Base-by-base conservation (phyloP, 2,329 filamentous ascomycete genomes). In the Fusarium burgessii region DNA sequence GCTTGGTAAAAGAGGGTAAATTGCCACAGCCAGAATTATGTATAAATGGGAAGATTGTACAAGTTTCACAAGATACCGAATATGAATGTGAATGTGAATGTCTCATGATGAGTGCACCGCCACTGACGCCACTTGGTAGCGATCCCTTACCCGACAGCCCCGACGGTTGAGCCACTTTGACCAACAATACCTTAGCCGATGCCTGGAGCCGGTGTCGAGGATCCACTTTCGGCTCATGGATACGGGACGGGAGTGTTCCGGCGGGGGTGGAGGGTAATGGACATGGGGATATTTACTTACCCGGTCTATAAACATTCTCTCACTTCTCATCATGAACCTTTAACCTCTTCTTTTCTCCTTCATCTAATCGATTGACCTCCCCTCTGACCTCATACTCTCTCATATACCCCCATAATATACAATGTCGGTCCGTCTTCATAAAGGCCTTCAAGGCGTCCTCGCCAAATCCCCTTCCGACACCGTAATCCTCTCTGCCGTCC, bases 401-500 rank as follows among this genome's bases (percentile, higher is more conserved):
- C 36, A 20, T 45, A 46, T 46, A 49, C 43, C 27, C 27, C 29
- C 36, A 15, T 4, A 54, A 35, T 35, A 40, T 32, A 58, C 43
- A 62, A 75, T 76, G 72, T 56, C 73, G 61, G 64, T 62, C 54
- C 72, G 67, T 25, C 61, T 76, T 35, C 70, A 76, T 63, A 75
- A 75, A 42, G 93, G 93, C 77, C 85, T 95, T 70, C 89, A 90
- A 74, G 88, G 91, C 77, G 90, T 97, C 74, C 90, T 97, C 66
- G 83, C 90, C 77, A 97, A 96, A 81, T 84, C 90, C 27, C 92
- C 94, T 42, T 88, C 90, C 71, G 95, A 98, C 83, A 88, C 94
- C 43, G 93, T 98, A 76, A 92, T 98, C 79, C 90, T 97, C 75
- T 97, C 94, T 23, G 90, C 94, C n/a, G 88, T 97, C 42, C 93